phyloP scores from a whole-genome alignment of 2,329 filamentous ascomycete genomes.

The Penicillium sp. region DNA sequence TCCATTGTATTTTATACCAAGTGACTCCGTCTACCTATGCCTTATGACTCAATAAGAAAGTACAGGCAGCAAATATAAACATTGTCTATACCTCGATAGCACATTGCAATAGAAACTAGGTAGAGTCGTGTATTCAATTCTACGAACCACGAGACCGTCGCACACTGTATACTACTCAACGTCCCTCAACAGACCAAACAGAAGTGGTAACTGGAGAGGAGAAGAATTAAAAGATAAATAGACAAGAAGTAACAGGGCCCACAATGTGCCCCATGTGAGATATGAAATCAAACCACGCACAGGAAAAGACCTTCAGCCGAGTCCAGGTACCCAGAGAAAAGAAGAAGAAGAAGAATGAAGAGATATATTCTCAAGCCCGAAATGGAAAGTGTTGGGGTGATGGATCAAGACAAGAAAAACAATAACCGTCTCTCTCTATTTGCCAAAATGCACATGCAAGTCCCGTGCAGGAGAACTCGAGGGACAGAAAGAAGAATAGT shows the following conservation, averaged over 20 bases:
- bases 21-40: not conserved
- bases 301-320: not conserved
- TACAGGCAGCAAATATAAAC: not conserved
- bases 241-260: not conserved
- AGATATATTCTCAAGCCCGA: not conserved
- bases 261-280: not conserved
- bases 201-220: too few relatives aligned
- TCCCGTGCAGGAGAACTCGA: not conserved
- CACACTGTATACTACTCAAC: not conserved
- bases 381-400: not conserved
- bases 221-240: not conserved
- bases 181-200: too few relatives aligned
- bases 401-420: not conserved
- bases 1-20: not conserved
- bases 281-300: not conserved
- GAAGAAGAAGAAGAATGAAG: not conserved
- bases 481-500: not conserved
- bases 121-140: not conserved
- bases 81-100: not conserved
- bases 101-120: not conserved
- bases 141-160: not conserved
- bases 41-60: too few relatives aligned
- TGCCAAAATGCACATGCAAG: slow-evolving; percentile 3
- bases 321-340: not conserved
- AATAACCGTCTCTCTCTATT: not conserved